A percentile compares a stretch with the other conserved stretches of the same genome.
Evolutionary conservation across 78 protist genomes (phyloP).

Genomic region (Ministeria vibrans): DNA sequence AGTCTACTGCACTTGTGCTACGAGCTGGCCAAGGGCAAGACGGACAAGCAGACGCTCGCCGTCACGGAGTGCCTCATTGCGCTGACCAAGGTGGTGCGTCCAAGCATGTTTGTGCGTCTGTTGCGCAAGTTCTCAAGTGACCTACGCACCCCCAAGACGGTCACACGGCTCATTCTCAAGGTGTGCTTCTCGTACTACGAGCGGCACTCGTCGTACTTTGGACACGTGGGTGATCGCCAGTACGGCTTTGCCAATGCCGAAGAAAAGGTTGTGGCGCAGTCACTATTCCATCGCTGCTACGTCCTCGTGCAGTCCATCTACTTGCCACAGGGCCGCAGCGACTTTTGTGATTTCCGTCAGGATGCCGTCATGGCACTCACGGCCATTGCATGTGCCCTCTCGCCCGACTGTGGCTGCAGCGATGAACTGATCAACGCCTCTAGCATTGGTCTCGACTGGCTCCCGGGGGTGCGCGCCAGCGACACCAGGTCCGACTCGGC

Average conservation of each 20-base stretch:
- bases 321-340: too few species aligned
- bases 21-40: neutral
- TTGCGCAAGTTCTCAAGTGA: neutral
- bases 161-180: neutral
- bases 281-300: too few species aligned
- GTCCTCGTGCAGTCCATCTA: too few species aligned
- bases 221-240: neutral
- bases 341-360: too few species aligned
- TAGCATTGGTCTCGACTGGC: too few species aligned
- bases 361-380: too few species aligned
- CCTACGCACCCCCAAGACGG: neutral
- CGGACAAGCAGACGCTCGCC: neutral
- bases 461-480: too few species aligned
- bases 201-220: conserved; percentile 1
- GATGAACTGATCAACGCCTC: too few species aligned
- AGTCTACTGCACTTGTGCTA: neutral
- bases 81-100: neutral
- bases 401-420: too few species aligned
- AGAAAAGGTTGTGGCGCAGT: neutral
- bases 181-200: neutral
- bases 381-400: too few species aligned
- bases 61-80: neutral
- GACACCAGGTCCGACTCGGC: too few species aligned
- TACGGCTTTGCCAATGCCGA: neutral
- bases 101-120: neutral